These are phyloP conservation scores for Zasmidium citrigriseum DNA, from an alignment of 2,329 filamentous ascomycete genomes.

Conservation along the genomic window DNA sequence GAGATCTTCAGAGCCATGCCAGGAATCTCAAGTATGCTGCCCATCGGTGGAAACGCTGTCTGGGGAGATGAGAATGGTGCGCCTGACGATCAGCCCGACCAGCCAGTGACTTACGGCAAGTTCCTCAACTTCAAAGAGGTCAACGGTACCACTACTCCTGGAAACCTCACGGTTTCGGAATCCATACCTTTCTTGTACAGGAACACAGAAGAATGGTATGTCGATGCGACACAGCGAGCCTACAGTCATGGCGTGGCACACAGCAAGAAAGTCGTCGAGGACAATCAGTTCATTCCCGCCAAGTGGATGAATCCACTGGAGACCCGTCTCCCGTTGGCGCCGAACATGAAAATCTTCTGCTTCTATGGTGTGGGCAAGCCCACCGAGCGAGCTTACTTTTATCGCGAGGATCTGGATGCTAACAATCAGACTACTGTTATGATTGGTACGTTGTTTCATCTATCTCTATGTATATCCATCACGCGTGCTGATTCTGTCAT, in stretches of 20 bases:
- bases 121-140: slow-evolving; percentile 79
- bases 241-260: slow-evolving; percentile 91
- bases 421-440: slow-evolving; percentile 60
- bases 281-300: slow-evolving; percentile 49
- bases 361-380: slow-evolving; percentile 96
- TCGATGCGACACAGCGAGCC: slow-evolving; percentile 66
- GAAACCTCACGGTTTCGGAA: slow-evolving; percentile 79
- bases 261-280: slow-evolving; percentile 75
- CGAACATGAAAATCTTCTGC: slow-evolving; percentile 91
- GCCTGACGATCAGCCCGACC: slow-evolving; percentile 78
- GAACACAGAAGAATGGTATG: slow-evolving; percentile 84
- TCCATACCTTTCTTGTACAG: slow-evolving; percentile 76
- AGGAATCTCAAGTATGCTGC: slow-evolving; percentile 93
- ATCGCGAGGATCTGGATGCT: slow-evolving; percentile 69
- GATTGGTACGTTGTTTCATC: slow-evolving; percentile 24
- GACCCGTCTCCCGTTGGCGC: slow-evolving; percentile 80
- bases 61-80: slow-evolving; percentile 90
- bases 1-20: slow-evolving; percentile 98
- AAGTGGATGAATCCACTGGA: slow-evolving; percentile 98
- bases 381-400: slow-evolving; percentile 91
- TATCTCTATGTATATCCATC: not conserved
- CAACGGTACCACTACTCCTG: slow-evolving; percentile 56
- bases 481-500: slow-evolving; percentile 6
- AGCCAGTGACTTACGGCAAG: slow-evolving; percentile 73
- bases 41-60: slow-evolving; percentile 88